Percentiles rank a stretch among this genome's conserved stretches.
phyloP scores from a whole-genome alignment of 495 filamentous ascomycete genomes.

The Wilcoxina mikolae region DNA sequence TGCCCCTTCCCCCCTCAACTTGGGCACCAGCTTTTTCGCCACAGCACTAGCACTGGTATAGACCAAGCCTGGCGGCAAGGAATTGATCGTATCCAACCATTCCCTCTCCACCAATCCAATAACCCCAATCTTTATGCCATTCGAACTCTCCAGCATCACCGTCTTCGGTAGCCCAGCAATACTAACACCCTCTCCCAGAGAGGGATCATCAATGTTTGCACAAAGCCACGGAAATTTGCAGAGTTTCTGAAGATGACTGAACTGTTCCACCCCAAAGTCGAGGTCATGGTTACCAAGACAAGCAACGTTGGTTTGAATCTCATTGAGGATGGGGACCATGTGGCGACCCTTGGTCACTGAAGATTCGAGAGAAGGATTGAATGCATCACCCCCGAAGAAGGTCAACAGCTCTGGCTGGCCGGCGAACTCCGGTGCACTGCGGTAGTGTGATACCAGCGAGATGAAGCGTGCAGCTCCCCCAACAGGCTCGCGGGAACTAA shows the following conservation, averaged over 20 bases:
- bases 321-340: constrained; percentile 79
- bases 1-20: constrained; percentile 57
- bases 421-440: constrained; percentile 40
- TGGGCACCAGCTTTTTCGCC: constrained; percentile 53
- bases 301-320: constrained; percentile 56
- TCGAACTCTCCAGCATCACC: constrained; percentile 62
- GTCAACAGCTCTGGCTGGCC: constrained; percentile 53
- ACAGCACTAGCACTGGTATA: constrained; percentile 62
- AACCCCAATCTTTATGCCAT: constrained; percentile 72
- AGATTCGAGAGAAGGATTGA: constrained; percentile 77
- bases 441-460: constrained; percentile 60
- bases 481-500: constrained; percentile 46
- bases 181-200: constrained; percentile 42
- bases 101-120: constrained; percentile 65
- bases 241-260: constrained; percentile 52
- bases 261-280: constrained; percentile 78
- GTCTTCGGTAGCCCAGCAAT: constrained; percentile 42
- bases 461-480: constrained; percentile 71
- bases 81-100: constrained; percentile 78
- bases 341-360: constrained; percentile 75
- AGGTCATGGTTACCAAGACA: constrained; percentile 88
- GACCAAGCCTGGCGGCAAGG: constrained; percentile 61
- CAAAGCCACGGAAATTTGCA: constrained; percentile 82
- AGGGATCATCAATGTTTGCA: constrained; percentile 71
- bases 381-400: constrained; percentile 82